These are phyloP conservation scores for Podochytrium sp. DNA, from an alignment of 192 early-diverging fungal species.

Conservation along the genomic window DNA sequence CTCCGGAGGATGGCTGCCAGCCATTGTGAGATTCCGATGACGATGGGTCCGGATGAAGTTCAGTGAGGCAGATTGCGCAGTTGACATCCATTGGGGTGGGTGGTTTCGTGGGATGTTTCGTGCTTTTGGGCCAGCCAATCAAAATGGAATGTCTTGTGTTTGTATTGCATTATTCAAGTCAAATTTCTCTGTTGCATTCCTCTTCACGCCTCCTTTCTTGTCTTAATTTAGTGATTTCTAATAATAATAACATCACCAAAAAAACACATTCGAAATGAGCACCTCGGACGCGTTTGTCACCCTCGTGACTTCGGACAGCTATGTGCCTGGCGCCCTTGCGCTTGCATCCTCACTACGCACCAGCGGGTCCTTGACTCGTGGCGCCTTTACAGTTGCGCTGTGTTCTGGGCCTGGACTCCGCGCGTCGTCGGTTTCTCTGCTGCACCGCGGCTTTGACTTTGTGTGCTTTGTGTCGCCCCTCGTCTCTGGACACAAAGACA, in stretches of 20 bases:
- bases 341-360: conserved; percentile 75
- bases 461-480: conserved; percentile 73
- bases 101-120: too few relatives aligned
- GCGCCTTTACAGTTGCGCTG: conserved; percentile 72
- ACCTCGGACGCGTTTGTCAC: conserved; percentile 71
- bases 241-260: neutral
- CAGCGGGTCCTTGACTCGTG: conserved; percentile 53
- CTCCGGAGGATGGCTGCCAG: too few relatives aligned
- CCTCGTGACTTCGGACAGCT: conserved; percentile 83
- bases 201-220: too few relatives aligned
- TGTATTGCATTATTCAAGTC: too few relatives aligned
- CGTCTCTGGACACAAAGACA: conserved; percentile 47
- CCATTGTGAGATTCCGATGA: too few relatives aligned
- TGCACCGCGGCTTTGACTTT: conserved; percentile 65
- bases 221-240: too few relatives aligned
- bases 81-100: too few relatives aligned
- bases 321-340: conserved; percentile 82
- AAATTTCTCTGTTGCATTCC: too few relatives aligned
- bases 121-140: too few relatives aligned
- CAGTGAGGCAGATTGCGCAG: too few relatives aligned
- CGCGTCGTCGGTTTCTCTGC: conserved; percentile 44
- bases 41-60: too few relatives aligned
- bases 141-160: too few relatives aligned
- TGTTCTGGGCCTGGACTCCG: conserved; percentile 58
- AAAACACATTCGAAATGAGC: conserved; percentile 4